Conservation (phyloP, 176 grass and related monocot genomes). For the Tillandsia leiboldiana region DNA sequence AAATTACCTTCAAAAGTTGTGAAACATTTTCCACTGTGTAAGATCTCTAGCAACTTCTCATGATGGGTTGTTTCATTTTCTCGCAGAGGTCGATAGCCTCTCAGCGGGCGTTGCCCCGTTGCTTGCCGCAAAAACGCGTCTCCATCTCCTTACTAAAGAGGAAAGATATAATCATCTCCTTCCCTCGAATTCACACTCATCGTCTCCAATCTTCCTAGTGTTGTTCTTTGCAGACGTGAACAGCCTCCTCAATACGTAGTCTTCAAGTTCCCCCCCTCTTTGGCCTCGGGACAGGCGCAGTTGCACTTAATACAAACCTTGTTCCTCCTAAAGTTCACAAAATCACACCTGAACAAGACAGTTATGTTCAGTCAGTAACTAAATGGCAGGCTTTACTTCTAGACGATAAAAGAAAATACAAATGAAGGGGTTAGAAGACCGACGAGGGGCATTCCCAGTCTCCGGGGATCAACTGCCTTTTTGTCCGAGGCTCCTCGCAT, state of each 20-base stretch:
- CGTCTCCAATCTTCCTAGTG: constrained; percentile 16
- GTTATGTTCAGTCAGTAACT: constrained; percentile 10
- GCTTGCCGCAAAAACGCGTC: constrained; percentile 20
- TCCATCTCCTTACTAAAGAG: neutral
- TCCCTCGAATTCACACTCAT: constrained; percentile 1
- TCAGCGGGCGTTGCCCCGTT: constrained; percentile 12
- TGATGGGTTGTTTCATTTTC: neutral
- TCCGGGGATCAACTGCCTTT: constrained; percentile 58
- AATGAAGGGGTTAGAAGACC: neutral
- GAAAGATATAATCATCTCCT: constrained; percentile 20
- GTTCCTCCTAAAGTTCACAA: constrained; percentile 53
- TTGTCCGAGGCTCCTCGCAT: constrained; percentile 53
- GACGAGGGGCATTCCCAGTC: constrained; percentile 91
- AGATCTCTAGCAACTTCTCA: neutral
- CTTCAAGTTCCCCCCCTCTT: constrained; percentile 22
- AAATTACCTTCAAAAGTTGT: no score
- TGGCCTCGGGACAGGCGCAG: constrained; percentile 32
- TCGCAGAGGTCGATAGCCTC: constrained; percentile 35
- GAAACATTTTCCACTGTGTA: no score
- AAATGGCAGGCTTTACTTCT: neutral
- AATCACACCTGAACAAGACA: constrained; percentile 35
- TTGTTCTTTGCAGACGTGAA: constrained; percentile 4
- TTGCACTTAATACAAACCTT: constrained; percentile 39
- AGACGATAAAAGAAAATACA: neutral
- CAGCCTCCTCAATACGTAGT: constrained; percentile 21